phyloP scores from a whole-genome alignment of 2,329 filamentous ascomycete species.

The Ophiostoma montium region DNA sequence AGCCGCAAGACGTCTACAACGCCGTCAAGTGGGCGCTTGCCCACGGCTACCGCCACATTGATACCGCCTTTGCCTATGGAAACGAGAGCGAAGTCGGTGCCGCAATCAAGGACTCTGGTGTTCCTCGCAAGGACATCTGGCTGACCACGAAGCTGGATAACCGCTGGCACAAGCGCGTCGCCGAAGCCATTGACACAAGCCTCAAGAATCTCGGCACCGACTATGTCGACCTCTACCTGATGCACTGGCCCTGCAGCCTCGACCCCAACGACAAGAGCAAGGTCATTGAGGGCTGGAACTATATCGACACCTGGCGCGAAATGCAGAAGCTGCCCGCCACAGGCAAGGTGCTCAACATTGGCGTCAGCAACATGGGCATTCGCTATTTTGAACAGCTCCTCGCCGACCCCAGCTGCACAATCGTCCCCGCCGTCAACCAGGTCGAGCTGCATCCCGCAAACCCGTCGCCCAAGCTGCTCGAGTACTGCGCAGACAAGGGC shows the following conservation, averaged over 20 bases:
- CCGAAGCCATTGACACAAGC: slow-evolving; percentile 9
- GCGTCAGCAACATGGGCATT: slow-evolving; percentile 11
- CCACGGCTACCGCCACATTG: slow-evolving; percentile 11
- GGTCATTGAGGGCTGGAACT: slow-evolving; percentile 2
- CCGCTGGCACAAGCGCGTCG: slow-evolving; percentile 8
- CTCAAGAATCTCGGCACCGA: slow-evolving; percentile 7
- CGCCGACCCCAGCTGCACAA: slow-evolving; percentile 46
- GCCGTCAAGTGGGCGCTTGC: slow-evolving; percentile 8
- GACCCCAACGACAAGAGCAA: slow-evolving; percentile 4
- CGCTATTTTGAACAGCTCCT: slow-evolving; percentile 33
- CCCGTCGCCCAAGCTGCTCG: slow-evolving; percentile 65
- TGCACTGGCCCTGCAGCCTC: slow-evolving; percentile 10
- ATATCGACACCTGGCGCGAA: slow-evolving; percentile 10
- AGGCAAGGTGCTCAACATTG: slow-evolving; percentile 10
- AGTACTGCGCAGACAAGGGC: slow-evolving; percentile 56
- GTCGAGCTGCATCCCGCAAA: slow-evolving; percentile 70
- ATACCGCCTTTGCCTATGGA: slow-evolving; percentile 11
- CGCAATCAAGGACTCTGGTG: slow-evolving; percentile 9
- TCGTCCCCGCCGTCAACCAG: slow-evolving; percentile 61
- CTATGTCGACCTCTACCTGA: slow-evolving; percentile 12
- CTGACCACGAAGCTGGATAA: slow-evolving; percentile 12
- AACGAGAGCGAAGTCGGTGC: slow-evolving; percentile 12
- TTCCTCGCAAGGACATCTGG: slow-evolving; percentile 10
- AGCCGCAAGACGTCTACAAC: slow-evolving; percentile 15
- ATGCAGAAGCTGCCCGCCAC: slow-evolving; percentile 10